Percentiles rank a stretch among this genome's conserved stretches.
phyloP scores from a whole-genome alignment of 805 yeast genomes.

The Candida tallmaniae region DNA sequence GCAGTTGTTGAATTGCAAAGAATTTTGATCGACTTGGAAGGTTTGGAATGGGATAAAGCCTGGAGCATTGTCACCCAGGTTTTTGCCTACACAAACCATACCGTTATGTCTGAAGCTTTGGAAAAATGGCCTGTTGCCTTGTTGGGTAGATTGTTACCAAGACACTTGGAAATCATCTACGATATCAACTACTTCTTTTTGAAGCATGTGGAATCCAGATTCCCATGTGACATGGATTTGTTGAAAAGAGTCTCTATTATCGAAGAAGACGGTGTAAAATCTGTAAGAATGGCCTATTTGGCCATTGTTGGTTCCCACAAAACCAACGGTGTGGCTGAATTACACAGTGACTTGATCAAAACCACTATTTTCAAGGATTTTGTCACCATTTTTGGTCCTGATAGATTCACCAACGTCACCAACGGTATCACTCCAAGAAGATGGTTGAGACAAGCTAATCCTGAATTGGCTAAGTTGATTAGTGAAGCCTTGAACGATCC shows the following conservation, averaged over 20 bases:
- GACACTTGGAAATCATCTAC: slow-evolving; percentile 87
- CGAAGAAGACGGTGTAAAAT: slow-evolving; percentile 77
- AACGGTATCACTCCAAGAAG: slow-evolving; percentile 96
- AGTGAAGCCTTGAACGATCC: slow-evolving; percentile 63
- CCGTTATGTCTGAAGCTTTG: slow-evolving; percentile 91
- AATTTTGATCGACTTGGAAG: slow-evolving; percentile 78
- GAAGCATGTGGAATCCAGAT: slow-evolving; percentile 65
- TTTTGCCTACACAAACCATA: slow-evolving; percentile 91
- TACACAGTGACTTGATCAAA: slow-evolving; percentile 86
- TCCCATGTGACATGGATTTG: slow-evolving; percentile 70
- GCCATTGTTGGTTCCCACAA: slow-evolving; percentile 91
- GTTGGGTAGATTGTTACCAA: slow-evolving; percentile 73
- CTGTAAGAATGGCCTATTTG: slow-evolving; percentile 86
- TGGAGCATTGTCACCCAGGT: slow-evolving; percentile 79
- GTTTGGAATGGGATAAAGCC: slow-evolving; percentile 75
- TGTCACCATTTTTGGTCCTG: slow-evolving; percentile 74
- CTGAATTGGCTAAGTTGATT: slow-evolving; percentile 69
- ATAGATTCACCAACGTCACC: slow-evolving; percentile 86
- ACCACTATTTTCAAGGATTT: slow-evolving; percentile 89
- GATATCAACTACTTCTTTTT: slow-evolving; percentile 79
- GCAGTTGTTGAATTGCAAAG: slow-evolving; percentile 89
- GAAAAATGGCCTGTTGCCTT: slow-evolving; percentile 94
- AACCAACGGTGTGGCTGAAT: slow-evolving; percentile 94
- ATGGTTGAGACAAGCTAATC: slow-evolving; percentile 94
- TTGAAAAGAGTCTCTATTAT: slow-evolving; percentile 73